These are phyloP conservation scores for Peterozyma toletana DNA, from an alignment of 805 yeast genomes.

Conservation along the genomic window DNA sequence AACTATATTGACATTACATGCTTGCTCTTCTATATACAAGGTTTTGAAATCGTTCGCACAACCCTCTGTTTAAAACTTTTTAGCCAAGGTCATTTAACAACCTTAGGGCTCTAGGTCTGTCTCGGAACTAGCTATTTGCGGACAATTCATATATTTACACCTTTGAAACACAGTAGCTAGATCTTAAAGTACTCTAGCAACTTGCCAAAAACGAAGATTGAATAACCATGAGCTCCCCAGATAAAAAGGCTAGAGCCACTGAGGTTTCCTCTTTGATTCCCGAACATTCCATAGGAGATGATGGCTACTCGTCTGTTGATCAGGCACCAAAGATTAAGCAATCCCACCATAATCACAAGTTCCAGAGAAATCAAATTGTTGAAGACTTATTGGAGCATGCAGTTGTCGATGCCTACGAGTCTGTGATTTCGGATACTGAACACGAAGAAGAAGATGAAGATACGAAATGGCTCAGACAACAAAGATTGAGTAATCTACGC, in stretches of 20 bases:
- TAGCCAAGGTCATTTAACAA: no score
- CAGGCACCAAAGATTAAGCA: not conserved
- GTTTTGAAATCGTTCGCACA: no score
- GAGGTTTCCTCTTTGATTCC: conserved; percentile 1
- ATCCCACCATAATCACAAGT: not conserved
- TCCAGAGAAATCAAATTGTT: conserved; percentile 2
- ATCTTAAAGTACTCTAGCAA: no score
- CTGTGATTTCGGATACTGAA: conserved; percentile 28
- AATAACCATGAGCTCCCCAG: no score
- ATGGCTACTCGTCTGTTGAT: not conserved
- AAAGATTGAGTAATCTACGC: conserved; percentile 31
- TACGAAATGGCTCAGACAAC: conserved; percentile 44
- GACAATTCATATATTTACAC: no score
- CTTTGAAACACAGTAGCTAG: no score
- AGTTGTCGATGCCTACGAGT: conserved; percentile 25
- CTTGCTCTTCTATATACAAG: no score
- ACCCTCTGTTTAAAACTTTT: no score
- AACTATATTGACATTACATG: no score
- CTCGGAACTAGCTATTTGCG: no score
- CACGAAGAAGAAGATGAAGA: conserved; percentile 31
- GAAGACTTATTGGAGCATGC: conserved; percentile 10
- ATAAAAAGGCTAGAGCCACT: not conserved
- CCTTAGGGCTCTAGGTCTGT: no score
- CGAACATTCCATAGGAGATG: not conserved
- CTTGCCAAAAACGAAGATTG: no score